Evolutionary conservation across 306 rosid genomes (phyloP), one percentile per base, ranked within the genome.

Genomic region (Crotalaria pallida): DNA sequence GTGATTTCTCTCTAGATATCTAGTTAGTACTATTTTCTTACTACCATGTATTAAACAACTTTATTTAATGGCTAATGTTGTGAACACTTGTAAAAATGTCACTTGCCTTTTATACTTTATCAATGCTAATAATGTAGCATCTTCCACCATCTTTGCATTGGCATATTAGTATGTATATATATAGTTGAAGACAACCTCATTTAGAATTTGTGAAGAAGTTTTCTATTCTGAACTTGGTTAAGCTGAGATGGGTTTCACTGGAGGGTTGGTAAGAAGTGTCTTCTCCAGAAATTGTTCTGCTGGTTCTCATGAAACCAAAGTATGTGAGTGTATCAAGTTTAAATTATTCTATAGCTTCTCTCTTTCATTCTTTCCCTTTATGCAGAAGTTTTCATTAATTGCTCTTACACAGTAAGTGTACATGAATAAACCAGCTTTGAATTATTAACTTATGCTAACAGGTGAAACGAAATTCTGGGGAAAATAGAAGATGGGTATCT

Each of bases 241-340:
- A 59, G 40, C 64, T 47, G 49, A 62, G 47, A 92, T 92, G 98
- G 98, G 98, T n/a, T 83, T 92, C 85, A 85, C 79, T 18, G 84
- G 89, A 12, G 98, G 81, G 63, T 75, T 92, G 77, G 96, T 86
- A 33, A 84, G 82, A 80, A 88, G 76, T 79, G 98, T 92, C 75
- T 88, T 92, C 88, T 83, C 86, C 49, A 86, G 79, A 76, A 89
- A 76, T 63, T 77, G 89, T 11, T 79, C 88, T 45, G 24, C 49
- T 40, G 71, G 75, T 23, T 67, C 83, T 31, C 83, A 72, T 64
- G 88, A 91, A 63, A 88, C 33, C 81, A 86, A 77, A 76, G 98
- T n/a, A n/a, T n/a, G n/a, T 88, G 67, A 86, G 92, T 88, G 21
- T 71, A 8, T 57, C 10, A 27, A 16, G n/a, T 45, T 36, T 7